Evolutionary conservation across 345 rosid genomes (phyloP), one percentile per base, ranked within the genome.

Genomic region (Populus ilicifolia): DNA sequence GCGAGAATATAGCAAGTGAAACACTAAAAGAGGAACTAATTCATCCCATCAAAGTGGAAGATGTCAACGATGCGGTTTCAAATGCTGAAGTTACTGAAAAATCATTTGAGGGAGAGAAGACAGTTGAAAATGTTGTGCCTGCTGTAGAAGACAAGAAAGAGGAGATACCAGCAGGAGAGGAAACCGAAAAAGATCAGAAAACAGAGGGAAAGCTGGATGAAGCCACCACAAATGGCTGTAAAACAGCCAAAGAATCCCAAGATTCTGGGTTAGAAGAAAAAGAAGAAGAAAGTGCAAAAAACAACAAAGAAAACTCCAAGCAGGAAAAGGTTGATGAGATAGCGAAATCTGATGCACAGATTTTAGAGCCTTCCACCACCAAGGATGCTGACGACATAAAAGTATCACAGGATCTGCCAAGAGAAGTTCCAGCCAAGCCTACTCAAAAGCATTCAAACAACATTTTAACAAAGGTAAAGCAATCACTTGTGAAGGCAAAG

Each of bases 401-500:
- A 86, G 61, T 78, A 36, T n/a, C 81, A 38, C 36, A 77, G 75
- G 93, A 89, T 48, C 79, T 78, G 71, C 84, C 87, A 6, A 78
- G 80, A 75, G 88, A 89, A 78, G 86, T 82, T 78, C 6, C 80
- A 23, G 85, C 72, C 1, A 92, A 92, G 84, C 78, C 84, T 5
- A n/a, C 82, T 36, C 82, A 76, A 64, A 92, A 91, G 70, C 80
- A 86, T 68, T 88, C 97, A 23, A 87, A 81, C 65, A 91, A 87
- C 84, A 84, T 93, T 36, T 86, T 93, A 69, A 86, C 93, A 43
- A 93, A 89, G 89, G 91, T 93, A 77, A 93, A 93, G 63, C 94
- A 91, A 11, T 88, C 94, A 27, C 85, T 91, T 75, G 91, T 88
- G 36, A 93, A 91, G 89, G 94, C 89, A 48, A 91, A 90, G 85